Percentiles rank a stretch among this genome's conserved stretches.
Conservation (phyloP, 2,329 filamentous ascomycete species). For the Exophiala spinifera region DNA sequence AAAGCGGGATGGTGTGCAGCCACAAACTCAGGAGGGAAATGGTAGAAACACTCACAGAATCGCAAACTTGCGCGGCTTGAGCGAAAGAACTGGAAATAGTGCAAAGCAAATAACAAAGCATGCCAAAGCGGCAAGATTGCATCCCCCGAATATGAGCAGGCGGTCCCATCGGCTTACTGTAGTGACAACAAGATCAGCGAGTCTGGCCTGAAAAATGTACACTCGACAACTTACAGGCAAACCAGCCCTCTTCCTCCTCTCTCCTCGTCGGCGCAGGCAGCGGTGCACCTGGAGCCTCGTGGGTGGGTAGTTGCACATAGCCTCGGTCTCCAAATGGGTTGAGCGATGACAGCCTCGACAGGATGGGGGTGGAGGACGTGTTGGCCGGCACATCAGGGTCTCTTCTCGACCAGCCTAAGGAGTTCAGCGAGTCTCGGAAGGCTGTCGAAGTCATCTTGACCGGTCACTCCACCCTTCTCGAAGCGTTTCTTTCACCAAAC, state of each 20-base stretch:
- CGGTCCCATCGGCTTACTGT: constrained; percentile 97
- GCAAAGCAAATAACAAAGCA: constrained; percentile 94
- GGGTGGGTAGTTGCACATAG: constrained; percentile 86
- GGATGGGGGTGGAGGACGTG: constrained; percentile 65
- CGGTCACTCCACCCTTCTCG: constrained; percentile 14
- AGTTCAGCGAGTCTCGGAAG: constrained; percentile 93
- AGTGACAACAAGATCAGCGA: constrained; percentile 19
- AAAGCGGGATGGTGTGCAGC: constrained; percentile 25
- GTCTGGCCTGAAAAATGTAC: neutral
- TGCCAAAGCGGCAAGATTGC: constrained; percentile 82
- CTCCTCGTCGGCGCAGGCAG: constrained; percentile 78
- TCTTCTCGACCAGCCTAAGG: constrained; percentile 87
- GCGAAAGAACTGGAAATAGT: constrained; percentile 76
- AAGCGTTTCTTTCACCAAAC: neutral
- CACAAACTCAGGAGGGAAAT: constrained; percentile 20
- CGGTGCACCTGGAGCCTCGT: constrained; percentile 77
- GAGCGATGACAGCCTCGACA: constrained; percentile 76
- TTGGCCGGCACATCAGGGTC: constrained; percentile 72
- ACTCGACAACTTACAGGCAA: constrained; percentile 72
- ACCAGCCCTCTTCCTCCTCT: constrained; percentile 94
- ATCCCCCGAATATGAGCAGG: constrained; percentile 83
- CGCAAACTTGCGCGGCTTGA: constrained; percentile 89
- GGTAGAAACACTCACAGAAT: constrained; percentile 72
- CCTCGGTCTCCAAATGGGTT: constrained; percentile 82
- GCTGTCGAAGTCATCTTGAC: constrained; percentile 74